Base-by-base conservation (phyloP, 306 rosid species). In the Cicer pinnatifidum region DNA sequence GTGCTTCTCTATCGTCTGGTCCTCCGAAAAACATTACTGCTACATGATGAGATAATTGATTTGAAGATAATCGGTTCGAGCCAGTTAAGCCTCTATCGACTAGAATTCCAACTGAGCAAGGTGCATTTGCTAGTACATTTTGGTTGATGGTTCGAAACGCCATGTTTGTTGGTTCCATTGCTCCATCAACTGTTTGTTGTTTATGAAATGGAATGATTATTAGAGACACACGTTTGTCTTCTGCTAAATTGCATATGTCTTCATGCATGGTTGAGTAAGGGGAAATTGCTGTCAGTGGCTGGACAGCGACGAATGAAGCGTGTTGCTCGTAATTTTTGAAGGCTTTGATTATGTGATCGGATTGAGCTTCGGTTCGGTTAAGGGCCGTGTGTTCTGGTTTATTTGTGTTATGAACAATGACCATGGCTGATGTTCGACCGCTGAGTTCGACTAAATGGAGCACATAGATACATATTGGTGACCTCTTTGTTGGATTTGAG, bases 251-350 rank as follows among this genome's bases (percentile, higher is more conserved):
- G 87, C 96, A 84, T 13, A 94, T 88, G 63, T 89, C 97, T 56
- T 94, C 97, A 53, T 91, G 97, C 99, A 94, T 94, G 0, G 96
- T 91, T 8, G 93, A 78, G 78, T 94, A 94, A 1, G 99, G 99
- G 7, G 99, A 94, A 44, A 94, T 84, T 9, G 96, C 96, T 7
- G 96, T 91, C 5, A 94, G 79, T 7, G 96, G 96, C 11, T 87
- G 90, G 8, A 94, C 86, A 0, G 96, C 75, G 59, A 89, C 87
- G 9, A 39, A 82, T 2, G 78, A 76, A 0, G 92, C 80, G 1
- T 90, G 87, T 7, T 88, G 93, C 66, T 91, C 91, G 20, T 87
- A 91, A 80, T 85, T 94, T 69, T 94, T 87, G 11, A 94, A 94
- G 11, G 96, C 96, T 33, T 64, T 85, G 78, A 94, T 88, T 71